Evolutionary conservation across 23 red algal genomes (phyloP), one percentile per base, ranked within the genome.

Genomic region (Gracilaria vermiculophylla): DNA sequence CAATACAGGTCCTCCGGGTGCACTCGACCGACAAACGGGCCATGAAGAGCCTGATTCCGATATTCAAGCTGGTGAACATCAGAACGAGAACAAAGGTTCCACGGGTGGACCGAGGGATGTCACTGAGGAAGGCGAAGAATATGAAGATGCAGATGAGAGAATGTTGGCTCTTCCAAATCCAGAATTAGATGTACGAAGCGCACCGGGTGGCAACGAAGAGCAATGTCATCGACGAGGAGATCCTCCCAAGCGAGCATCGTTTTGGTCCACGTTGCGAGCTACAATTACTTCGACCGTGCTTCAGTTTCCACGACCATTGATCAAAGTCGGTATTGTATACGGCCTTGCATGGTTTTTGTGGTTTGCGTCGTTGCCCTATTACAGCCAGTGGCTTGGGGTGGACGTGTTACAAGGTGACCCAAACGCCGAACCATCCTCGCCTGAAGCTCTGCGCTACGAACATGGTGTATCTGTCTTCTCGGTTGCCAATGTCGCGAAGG

Each of bases 301-400:
- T 39, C 49, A 77, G 40, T 85, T 93, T 55, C 90, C 90, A 19
- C 79, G 78, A 33, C 48, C 77, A 2, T 69, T 93, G n/a, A 56
- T 78, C 49, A 76, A 66, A 39, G 90, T 93, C 1, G 79, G 79
- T 47, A 57, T 93, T 42, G 78, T 85, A 7, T 93, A 85, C 27
- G 77, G 54, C 1, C 70, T 93, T 23, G 90, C 90, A 44, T 93
- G 90, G 90, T 83, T 83, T 55, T 27, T 83, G 54, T 93, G 79
- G 80, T 93, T 93, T 78, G 50, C 80, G 21, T 69, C 80, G 34
- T 44, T 93, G 14, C 90, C 90, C 7, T 85, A 62, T 41, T 93
- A 85, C 47, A 85, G 80, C 48, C 62, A 79, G 20, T 93, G 90
- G 90, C 53, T 93, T 12, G 90, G 90, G 2, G 81, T 66, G 19